Base-by-base conservation (phyloP, 352 stramenopile genomes). In the Globisporangium nagaii region DNA sequence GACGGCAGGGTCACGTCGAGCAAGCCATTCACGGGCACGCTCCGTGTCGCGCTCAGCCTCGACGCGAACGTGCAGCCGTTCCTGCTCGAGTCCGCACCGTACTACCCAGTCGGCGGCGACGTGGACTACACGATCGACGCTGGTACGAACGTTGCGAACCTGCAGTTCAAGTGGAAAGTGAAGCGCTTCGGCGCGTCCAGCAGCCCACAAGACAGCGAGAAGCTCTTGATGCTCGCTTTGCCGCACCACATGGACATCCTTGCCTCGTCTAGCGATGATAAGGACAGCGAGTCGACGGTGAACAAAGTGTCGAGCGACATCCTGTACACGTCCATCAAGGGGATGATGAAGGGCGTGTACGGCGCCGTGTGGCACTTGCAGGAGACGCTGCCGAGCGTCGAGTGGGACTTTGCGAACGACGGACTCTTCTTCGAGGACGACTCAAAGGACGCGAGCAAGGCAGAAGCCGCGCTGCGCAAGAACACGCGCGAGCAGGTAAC, bases 201-300 rank as follows among this genome's bases (percentile, higher is more conserved):
- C 60, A 19, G 62, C 56, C 8, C 35, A 57, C 3, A 39, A 56
- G 10, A 60, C 19, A 35, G 5, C 0, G 62, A 54, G n/a, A 70
- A 82, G 53, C 57, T 91, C 20, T 53, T 92, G 44, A 92, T 93
- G 84, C 54, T 91, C 13, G 70, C 79, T 19, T 50, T 91, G 32
- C 76, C 82, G 4, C 84, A 95, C 34, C 84, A 95, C 58, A 67
- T 78, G 34, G 76, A 90, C 12, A 68, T 72, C 40, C 69, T 84
- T 42, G 49, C 70, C 34, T n/a, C n/a, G n/a, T n/a, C n/a, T n/a
- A n/a, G n/a, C n/a, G 47, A 66, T 4, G 55, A 70, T 12, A 36
- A 32, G 7, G 27, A 58, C 7, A 53, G 30, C 4, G 53, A 52
- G 6, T 6, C 49, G 17, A 44, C 34, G 11, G 25, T 59, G n/a